A percentile compares a stretch with the other conserved stretches of the same genome.
These are phyloP conservation scores for Pascua guehoae DNA, from an alignment of 1,284 basidiomycete genomes.

Conservation along the genomic window DNA sequence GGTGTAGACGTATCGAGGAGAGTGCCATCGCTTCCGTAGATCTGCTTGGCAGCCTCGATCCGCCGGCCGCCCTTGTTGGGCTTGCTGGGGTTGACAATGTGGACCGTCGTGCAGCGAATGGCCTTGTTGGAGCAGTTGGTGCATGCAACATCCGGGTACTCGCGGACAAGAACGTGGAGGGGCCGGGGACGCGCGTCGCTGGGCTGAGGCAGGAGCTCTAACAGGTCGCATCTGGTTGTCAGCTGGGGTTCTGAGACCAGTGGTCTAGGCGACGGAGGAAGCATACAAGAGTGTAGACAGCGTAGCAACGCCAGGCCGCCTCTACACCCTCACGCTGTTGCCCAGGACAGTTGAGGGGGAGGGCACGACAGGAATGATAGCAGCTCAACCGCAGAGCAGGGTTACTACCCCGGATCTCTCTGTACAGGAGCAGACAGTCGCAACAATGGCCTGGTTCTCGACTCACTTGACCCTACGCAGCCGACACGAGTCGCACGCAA, in stretches of 20 bases:
- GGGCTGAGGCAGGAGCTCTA: conserved; percentile 22
- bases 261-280: background rate
- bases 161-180: conserved; percentile 22
- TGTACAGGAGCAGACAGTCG: background rate
- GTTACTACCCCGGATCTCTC: too few species aligned
- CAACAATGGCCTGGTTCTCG: background rate
- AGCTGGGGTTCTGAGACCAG: background rate
- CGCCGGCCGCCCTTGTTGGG: conserved; percentile 44
- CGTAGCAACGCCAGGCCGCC: too few species aligned
- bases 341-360: background rate
- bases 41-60: conserved; percentile 36
- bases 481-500: conserved; percentile 40
- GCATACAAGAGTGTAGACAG: background rate
- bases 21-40: conserved; percentile 25
- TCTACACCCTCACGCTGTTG: background rate
- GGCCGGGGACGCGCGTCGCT: conserved; percentile 2
- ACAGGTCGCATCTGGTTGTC: conserved; percentile 24
- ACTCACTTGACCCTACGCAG: conserved; percentile 39
- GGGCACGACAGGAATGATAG: background rate
- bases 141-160: conserved; percentile 32
- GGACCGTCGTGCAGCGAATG: conserved; percentile 35
- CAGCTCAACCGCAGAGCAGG: too few species aligned
- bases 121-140: conserved; percentile 39
- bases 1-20: background rate
- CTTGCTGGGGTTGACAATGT: conserved; percentile 36